Conservation (phyloP, 352 stramenopile species). For the Pythium scleroteichum region DNA sequence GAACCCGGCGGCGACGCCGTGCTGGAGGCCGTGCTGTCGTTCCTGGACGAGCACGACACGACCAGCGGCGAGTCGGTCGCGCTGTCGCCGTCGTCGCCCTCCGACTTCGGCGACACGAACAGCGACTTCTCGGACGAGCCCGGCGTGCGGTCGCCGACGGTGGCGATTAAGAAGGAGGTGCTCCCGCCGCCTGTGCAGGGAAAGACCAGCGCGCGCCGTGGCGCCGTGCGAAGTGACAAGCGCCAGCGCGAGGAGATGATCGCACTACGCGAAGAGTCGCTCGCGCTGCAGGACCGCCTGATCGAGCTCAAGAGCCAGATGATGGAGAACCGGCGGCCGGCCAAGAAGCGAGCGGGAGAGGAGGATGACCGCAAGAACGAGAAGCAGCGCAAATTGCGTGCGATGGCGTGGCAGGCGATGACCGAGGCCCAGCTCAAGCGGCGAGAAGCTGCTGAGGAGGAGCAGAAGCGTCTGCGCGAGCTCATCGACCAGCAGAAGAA, state of each 20-base stretch:
- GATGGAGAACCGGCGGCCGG: not conserved
- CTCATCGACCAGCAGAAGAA: conserved; percentile 15
- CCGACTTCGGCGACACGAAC: not conserved
- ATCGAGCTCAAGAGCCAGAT: conserved; percentile 26
- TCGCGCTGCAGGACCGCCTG: conserved; percentile 31
- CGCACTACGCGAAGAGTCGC: conserved; percentile 22
- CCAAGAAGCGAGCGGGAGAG: conserved; percentile 10
- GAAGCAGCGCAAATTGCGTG: conserved; percentile 11
- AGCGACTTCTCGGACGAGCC: no score
- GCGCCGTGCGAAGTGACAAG: conserved; percentile 26
- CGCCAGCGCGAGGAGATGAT: conserved; percentile 41
- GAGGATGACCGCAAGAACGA: conserved; percentile 13
- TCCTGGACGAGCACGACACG: conserved; percentile 12
- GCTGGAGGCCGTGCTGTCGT: conserved; percentile 13
- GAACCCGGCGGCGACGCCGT: not conserved
- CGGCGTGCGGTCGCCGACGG: not conserved
- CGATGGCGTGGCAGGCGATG: conserved; percentile 17
- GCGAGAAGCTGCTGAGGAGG: conserved; percentile 9
- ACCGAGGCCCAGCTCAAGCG: conserved; percentile 12
- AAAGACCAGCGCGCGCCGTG: not conserved
- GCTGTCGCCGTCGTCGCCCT: conserved; percentile 1
- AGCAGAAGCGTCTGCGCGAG: conserved; percentile 9
- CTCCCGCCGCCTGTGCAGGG: not conserved
- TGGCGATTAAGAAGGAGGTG: not conserved
- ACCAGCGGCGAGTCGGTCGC: conserved; percentile 9